Base-by-base conservation (phyloP, 202 grass and related monocot genomes). In the Eragrostis tef region DNA sequence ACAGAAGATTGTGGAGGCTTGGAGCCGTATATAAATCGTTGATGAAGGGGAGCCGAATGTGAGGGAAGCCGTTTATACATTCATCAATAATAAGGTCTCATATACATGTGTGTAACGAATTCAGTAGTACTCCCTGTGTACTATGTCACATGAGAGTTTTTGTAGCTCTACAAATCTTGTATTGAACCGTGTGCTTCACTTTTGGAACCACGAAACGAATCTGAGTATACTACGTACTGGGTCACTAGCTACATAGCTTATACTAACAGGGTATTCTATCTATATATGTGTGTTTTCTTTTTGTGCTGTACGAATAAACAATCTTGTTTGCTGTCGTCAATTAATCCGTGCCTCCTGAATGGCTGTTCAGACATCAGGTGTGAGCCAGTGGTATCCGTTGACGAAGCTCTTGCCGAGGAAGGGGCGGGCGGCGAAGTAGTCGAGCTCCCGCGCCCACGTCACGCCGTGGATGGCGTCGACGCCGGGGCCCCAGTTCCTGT, bases 341-440 rank as follows among this genome's bases (percentile, higher is more conserved):
- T 71, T 54, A 15, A 75, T 81, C 47, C 25, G 21, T 49, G 10
- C 11, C 31, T 65, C n/a, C n/a, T 44, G 41, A 43, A 48, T 26
- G 58, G 50, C 16, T 17, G 51, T 46, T 92, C 75, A 94, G 82
- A 86, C 74, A 73, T 97, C 95, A n/a, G 95, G 88, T 4, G 84
- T 78, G 42, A 98, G 90, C 95, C 95, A 98, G 64, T 98, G 92
- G 41, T 90, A 94, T 79, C 95, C 95, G 27, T 98, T 98, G 79
- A 98, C 92, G 58, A 98, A 98, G 84, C 92, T 85, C 82, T 94
- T 94, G 64, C 80, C 92, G 0, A 98, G 90, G 74, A 98, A 98
- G 0, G 92, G 95, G 13, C 88, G 88, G 20, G 92, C 95, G 25
- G 90, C 81, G 81, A 80, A 81, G 79, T 89, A 94, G 84, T 98